Conservation (phyloP, 2,329 filamentous ascomycete genomes). For the Botrytis aclada region DNA sequence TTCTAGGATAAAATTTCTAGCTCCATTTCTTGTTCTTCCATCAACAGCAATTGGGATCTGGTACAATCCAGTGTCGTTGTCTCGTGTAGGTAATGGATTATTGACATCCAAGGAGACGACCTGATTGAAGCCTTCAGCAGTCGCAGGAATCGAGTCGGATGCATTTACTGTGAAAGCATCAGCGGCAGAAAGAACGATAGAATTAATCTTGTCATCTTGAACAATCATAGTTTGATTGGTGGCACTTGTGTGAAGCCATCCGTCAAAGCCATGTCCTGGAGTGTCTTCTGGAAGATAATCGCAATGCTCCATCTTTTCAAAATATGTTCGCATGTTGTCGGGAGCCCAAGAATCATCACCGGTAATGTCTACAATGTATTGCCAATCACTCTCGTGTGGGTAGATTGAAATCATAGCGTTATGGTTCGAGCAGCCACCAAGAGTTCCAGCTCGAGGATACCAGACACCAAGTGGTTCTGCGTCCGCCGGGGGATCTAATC, state of each 20-base stretch:
- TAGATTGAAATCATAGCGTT: slow-evolving; percentile 29
- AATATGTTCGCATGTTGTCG: slow-evolving; percentile 43
- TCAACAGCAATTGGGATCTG: slow-evolving; percentile 31
- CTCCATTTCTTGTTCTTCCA: slow-evolving; percentile 25
- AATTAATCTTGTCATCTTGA: slow-evolving; percentile 25
- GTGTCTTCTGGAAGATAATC: slow-evolving; percentile 42
- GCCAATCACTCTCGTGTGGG: slow-evolving; percentile 30
- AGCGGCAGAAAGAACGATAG: not conserved
- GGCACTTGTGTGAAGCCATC: slow-evolving; percentile 34
- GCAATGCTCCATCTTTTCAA: slow-evolving; percentile 44
- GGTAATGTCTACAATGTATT: slow-evolving; percentile 29
- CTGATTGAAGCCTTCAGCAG: slow-evolving; percentile 7
- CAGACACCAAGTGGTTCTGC: slow-evolving; percentile 32
- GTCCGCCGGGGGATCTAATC: slow-evolving; percentile 29
- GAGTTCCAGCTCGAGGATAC: slow-evolving; percentile 37
- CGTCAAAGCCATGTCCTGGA: slow-evolving; percentile 30
- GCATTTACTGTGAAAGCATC: not conserved
- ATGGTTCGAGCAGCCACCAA: slow-evolving; percentile 35
- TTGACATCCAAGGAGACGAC: slow-evolving; percentile 31
- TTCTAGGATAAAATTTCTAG: slow-evolving; percentile 33
- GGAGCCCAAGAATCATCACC: slow-evolving; percentile 34
- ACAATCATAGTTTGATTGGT: slow-evolving; percentile 22
- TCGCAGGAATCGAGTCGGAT: not conserved
- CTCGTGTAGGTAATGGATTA: slow-evolving; percentile 25
- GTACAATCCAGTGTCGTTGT: slow-evolving; percentile 29